phyloP scores from a whole-genome alignment of 306 rosid species.

The Corylus heterophylla region DNA sequence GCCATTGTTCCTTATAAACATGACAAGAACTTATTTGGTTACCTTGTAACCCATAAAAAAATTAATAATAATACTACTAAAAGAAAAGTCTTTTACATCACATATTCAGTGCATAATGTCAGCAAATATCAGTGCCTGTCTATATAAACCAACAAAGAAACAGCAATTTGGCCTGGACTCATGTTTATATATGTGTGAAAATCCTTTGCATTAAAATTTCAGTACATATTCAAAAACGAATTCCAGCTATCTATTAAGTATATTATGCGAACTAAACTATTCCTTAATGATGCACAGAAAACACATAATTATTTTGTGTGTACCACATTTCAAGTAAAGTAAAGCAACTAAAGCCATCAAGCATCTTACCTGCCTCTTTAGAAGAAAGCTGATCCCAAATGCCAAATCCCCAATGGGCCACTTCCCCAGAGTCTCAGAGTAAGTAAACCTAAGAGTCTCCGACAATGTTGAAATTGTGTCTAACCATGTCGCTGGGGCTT shows the following conservation, averaged over 20 bases:
- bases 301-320: no score
- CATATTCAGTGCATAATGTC: neutral
- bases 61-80: neutral
- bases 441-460: constrained; percentile 87
- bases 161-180: neutral
- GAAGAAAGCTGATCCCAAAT: constrained; percentile 86
- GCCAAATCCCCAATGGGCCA: constrained; percentile 99
- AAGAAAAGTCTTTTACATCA: neutral
- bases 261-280: neutral
- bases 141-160: neutral
- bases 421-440: constrained; percentile 96
- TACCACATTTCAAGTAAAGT: neutral
- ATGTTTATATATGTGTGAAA: neutral
- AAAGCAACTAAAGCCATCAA: neutral
- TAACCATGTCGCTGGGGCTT: constrained; percentile 94
- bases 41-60: neutral
- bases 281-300: neutral
- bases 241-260: neutral
- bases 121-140: neutral
- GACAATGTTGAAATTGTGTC: constrained; percentile 90
- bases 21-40: neutral
- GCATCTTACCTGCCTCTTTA: constrained; percentile 81
- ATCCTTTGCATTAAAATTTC: neutral
- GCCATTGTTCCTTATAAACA: neutral
- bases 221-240: neutral